Base-by-base conservation (phyloP, 2,329 filamentous ascomycete genomes). In the Phyllosticta citrichinensis region DNA sequence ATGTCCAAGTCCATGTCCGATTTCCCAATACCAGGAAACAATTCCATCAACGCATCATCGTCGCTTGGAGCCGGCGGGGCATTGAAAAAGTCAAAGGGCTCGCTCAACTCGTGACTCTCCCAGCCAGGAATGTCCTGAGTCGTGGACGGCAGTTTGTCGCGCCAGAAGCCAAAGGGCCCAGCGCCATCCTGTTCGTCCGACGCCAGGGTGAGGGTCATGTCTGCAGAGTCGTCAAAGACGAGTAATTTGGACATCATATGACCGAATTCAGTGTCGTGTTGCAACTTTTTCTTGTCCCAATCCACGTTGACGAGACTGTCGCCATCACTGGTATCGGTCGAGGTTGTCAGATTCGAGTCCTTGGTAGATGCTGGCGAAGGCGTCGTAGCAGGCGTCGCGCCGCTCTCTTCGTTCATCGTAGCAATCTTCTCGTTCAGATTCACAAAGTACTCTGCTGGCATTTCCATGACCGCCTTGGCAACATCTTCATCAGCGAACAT, bases 311-410 rank as follows among this genome's bases (percentile, higher is more conserved):
- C 33, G 10, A 77, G 64, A 30, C 73, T 72, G 64, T 77, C 75
- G 60, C 72, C 72, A 64, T 76, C 73, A 20, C 70, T 74, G 22
- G 78, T 74, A 59, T 79, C 76, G 53, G 73, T 77, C 55, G 70
- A 71, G 24, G 69, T 68, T 25, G 72, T 75, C 5, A 68, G 71
- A 2, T 70, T 69, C 19, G 71, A 69, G 64, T 75, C 68, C 64
- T 75, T 74, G 25, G 69, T 66, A 0, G 70, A 70, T 12, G 72
- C 71, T 2, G 72, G 71, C 6, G 69, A 74, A 57, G 55, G 63
- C 57, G 52, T 64, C 51, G 58, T 63, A 58, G 30, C 61, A 57
- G 27, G 71, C 67, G 60, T 69, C 22, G 55, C 52, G 55, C 60
- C 54, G 55, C 51, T 47, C 57, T 50, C 55, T 33, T 61, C 51